Evolutionary conservation across 2,329 filamentous ascomycete species (phyloP).

Genomic region (Biscogniauxia marginata): DNA sequence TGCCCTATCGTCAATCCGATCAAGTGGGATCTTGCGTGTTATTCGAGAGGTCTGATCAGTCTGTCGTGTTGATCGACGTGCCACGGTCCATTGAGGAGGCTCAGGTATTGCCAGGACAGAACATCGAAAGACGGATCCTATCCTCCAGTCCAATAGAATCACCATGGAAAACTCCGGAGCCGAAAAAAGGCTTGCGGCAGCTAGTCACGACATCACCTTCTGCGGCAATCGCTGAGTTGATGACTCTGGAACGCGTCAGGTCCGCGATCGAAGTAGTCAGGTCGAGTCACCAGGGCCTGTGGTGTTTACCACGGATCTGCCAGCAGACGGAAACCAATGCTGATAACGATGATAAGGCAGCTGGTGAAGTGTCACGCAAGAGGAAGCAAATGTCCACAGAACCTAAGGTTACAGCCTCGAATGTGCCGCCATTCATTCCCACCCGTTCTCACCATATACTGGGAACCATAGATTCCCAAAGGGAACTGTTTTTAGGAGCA

Average conservation of each 20-base stretch:
- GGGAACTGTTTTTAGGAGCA: constrained; percentile 39
- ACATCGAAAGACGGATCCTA: constrained; percentile 41
- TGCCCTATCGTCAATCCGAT: background rate
- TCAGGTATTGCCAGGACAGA: constrained; percentile 49
- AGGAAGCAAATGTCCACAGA: constrained; percentile 10
- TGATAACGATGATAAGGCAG: background rate
- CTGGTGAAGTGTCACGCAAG: constrained; percentile 11
- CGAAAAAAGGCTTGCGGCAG: constrained; percentile 44
- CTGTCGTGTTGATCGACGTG: constrained; percentile 64
- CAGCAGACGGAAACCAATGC: constrained; percentile 6
- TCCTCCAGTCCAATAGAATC: constrained; percentile 43
- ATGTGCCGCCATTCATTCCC: constrained; percentile 37
- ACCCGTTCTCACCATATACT: constrained; percentile 44
- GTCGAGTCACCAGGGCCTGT: constrained; percentile 40
- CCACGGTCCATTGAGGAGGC: constrained; percentile 67
- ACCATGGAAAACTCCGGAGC: constrained; percentile 55
- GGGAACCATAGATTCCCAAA: constrained; percentile 45
- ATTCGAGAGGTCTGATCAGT: constrained; percentile 49
- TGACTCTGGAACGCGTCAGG: constrained; percentile 48
- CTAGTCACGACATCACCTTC: constrained; percentile 35
- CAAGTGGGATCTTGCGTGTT: constrained; percentile 42
- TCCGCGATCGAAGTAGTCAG: constrained; percentile 41
- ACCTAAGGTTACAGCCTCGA: constrained; percentile 2
- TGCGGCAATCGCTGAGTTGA: constrained; percentile 53
- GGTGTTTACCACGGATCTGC: constrained; percentile 42